Evolutionary conservation across 148 eudicot genomes (phyloP).

Genomic region (Fagopyrum tataricum): DNA sequence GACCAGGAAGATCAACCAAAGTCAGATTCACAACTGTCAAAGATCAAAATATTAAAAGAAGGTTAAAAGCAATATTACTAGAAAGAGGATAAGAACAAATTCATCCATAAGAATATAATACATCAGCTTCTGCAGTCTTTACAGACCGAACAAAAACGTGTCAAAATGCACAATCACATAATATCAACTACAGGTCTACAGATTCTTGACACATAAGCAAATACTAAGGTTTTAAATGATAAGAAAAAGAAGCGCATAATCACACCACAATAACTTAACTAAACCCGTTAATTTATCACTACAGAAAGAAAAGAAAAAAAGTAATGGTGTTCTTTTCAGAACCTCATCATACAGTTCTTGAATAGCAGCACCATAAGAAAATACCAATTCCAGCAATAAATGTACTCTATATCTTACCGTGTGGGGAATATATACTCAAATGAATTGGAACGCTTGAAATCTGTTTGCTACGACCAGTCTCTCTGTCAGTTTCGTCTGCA

Average conservation of each 20-base stretch:
- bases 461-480: constrained; percentile 75
- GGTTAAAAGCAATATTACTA: constrained; percentile 13
- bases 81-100: not conserved
- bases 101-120: not conserved
- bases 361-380: not conserved
- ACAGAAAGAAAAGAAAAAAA: not conserved
- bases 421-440: constrained; percentile 86
- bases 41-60: constrained; percentile 7
- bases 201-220: not conserved
- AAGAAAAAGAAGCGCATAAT: not conserved
- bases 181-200: not conserved
- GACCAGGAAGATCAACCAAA: constrained; percentile 96
- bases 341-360: not conserved
- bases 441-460: constrained; percentile 97
- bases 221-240: not conserved
- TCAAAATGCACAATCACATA: not conserved
- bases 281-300: not conserved
- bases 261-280: not conserved
- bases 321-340: not conserved
- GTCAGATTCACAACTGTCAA: constrained; percentile 95
- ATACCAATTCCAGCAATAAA: not conserved
- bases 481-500: constrained; percentile 94
- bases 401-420: constrained; percentile 40
- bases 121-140: not conserved
- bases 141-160: not conserved